phyloP scores from a whole-genome alignment of 768 basidiomycete species.

The Obba rivulosa region DNA sequence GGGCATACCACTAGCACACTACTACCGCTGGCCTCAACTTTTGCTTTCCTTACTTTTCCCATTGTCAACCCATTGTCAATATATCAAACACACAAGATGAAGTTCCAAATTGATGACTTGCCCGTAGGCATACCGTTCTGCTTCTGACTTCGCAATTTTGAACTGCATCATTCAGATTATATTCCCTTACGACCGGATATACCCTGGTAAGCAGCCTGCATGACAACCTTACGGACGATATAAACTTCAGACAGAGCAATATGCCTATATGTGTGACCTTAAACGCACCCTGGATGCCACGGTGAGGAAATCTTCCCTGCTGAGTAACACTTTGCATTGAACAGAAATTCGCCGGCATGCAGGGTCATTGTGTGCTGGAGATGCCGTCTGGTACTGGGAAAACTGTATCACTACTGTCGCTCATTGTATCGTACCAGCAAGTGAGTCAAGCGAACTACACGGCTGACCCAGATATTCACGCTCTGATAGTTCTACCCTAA shows the following conservation, averaged over 20 bases:
- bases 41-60: neutral
- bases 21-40: too few relatives aligned
- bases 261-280: constrained; percentile 98
- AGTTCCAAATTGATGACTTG: constrained; percentile 31
- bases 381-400: constrained; percentile 99
- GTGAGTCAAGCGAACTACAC: constrained; percentile 30
- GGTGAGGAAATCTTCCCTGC: constrained; percentile 36
- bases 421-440: constrained; percentile 98
- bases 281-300: constrained; percentile 95
- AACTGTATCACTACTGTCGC: constrained; percentile 89
- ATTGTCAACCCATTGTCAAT: neutral
- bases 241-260: constrained; percentile 66
- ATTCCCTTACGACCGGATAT: constrained; percentile 93
- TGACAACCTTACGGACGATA: constrained; percentile 3
- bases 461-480: neutral
- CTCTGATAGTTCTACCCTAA: constrained; percentile 81
- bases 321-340: too few relatives aligned
- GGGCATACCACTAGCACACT: too few relatives aligned
- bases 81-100: constrained; percentile 19
- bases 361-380: constrained; percentile 99
- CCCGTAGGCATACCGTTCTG: constrained; percentile 33
- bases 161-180: constrained; percentile 49
- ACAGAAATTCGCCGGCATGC: constrained; percentile 6
- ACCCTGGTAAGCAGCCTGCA: constrained; percentile 64
- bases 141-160: neutral